These are phyloP conservation scores for Rhinocladiella mackenziei DNA, from an alignment of 2,329 filamentous ascomycete genomes.

Conservation along the genomic window DNA sequence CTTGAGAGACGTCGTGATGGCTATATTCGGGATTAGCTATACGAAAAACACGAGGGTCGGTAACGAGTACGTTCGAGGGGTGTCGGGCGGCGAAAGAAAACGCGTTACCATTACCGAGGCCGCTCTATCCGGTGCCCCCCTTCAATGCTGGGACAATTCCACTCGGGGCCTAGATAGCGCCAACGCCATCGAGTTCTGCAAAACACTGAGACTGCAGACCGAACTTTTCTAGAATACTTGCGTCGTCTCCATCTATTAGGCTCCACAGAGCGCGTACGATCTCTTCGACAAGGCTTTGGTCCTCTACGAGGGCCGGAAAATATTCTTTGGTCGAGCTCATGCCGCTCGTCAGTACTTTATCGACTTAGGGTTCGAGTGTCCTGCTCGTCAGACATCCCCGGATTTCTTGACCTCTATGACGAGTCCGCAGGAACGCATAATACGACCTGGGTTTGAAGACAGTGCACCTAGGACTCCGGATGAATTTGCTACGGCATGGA, in stretches of 20 bases:
- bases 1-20: constrained; percentile 45
- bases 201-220: constrained; percentile 48
- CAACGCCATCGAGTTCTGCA: constrained; percentile 56
- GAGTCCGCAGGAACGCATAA: constrained; percentile 57
- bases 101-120: constrained; percentile 58
- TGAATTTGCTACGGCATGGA: constrained; percentile 58
- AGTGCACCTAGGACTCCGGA: constrained; percentile 61
- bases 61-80: constrained; percentile 57
- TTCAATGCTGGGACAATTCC: constrained; percentile 45
- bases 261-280: constrained; percentile 50
- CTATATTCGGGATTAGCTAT: constrained; percentile 48
- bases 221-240: constrained; percentile 48
- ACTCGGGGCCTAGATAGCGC: constrained; percentile 53
- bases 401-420: constrained; percentile 69
- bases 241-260: constrained; percentile 56
- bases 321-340: constrained; percentile 65
- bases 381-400: constrained; percentile 61
- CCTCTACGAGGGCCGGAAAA: constrained; percentile 66
- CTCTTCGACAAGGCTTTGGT: constrained; percentile 71
- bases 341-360: constrained; percentile 64
- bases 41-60: constrained; percentile 51
- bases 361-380: constrained; percentile 64
- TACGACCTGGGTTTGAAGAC: constrained; percentile 54
- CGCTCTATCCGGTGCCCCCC: constrained; percentile 40
- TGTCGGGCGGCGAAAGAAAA: constrained; percentile 60